Percentiles rank a stretch among this genome's conserved stretches.
Evolutionary conservation across 2,329 filamentous ascomycete genomes (phyloP).

Genomic region (Ilyonectria robusta): DNA sequence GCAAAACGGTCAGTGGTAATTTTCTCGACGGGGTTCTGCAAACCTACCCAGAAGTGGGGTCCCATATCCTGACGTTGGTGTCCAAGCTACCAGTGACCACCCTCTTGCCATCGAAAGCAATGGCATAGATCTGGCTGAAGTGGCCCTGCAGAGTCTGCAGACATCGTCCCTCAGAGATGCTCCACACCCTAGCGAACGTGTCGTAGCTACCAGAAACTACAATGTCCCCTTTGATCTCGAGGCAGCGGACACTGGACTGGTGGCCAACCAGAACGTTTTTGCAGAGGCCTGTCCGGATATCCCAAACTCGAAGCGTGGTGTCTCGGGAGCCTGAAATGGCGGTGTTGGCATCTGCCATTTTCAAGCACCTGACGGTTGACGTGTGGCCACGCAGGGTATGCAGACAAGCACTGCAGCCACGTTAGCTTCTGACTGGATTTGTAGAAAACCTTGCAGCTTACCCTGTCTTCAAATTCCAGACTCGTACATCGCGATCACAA

Average conservation of each 20-base stretch:
- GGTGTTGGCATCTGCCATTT: constrained; percentile 95
- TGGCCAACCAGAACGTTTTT: constrained; percentile 94
- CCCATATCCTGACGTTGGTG: constrained; percentile 97
- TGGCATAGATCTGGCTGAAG: constrained; percentile 99
- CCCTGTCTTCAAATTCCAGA: constrained; percentile 97
- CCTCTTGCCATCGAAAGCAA: constrained; percentile 94
- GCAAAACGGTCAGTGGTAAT: constrained; percentile 50
- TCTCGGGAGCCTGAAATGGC: constrained; percentile 97
- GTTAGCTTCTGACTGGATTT: constrained; percentile 35
- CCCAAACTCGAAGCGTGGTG: constrained; percentile 95
- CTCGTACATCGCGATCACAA: constrained; percentile 95
- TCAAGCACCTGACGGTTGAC: constrained; percentile 94
- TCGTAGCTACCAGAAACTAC: constrained; percentile 99
- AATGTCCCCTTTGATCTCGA: constrained; percentile 96
- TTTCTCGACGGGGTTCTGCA: neutral
- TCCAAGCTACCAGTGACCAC: constrained; percentile 97
- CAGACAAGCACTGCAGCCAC: constrained; percentile 72
- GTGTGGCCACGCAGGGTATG: constrained; percentile 94
- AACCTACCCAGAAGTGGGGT: constrained; percentile 86
- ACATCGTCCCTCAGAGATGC: constrained; percentile 94
- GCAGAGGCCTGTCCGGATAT: constrained; percentile 89
- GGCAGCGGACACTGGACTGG: constrained; percentile 93
- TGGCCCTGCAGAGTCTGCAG: constrained; percentile 91
- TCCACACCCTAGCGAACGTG: constrained; percentile 97
- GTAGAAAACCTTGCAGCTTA: constrained; percentile 61